phyloP scores from a whole-genome alignment of 495 filamentous ascomycete species.

The Alectoria sarmentosa region DNA sequence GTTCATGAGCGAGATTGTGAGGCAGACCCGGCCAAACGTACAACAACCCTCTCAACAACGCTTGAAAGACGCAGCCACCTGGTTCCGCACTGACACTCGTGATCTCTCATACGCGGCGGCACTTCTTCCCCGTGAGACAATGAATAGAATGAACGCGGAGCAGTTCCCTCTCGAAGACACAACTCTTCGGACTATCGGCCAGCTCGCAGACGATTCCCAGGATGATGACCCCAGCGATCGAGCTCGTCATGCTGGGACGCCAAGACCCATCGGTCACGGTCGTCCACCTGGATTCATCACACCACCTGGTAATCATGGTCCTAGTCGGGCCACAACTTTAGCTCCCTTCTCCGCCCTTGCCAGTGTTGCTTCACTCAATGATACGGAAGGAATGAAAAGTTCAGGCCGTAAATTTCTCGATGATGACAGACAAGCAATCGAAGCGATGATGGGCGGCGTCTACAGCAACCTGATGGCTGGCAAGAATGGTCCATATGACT shows the following conservation, averaged over 20 bases:
- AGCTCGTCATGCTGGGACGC: slow-evolving; percentile 1
- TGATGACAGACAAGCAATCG: not conserved
- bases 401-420: not conserved
- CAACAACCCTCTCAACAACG: not conserved
- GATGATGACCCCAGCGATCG: slow-evolving; percentile 1
- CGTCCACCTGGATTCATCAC: slow-evolving; percentile 3
- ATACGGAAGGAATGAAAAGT: not conserved
- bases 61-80: not conserved
- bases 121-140: not conserved
- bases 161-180: not conserved
- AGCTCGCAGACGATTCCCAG: slow-evolving; percentile 2
- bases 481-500: slow-evolving; percentile 2
- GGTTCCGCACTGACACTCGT: not conserved
- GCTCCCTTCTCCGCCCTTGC: slow-evolving; percentile 1
- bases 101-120: not conserved
- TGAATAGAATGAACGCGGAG: not conserved
- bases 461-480: not conserved
- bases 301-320: not conserved
- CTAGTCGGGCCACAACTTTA: not conserved
- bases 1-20: not conserved
- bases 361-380: not conserved
- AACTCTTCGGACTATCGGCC: not conserved
- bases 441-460: not conserved
- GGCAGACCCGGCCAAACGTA: not conserved
- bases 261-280: slow-evolving; percentile 13